These are phyloP conservation scores for Ustulina deusta DNA, from an alignment of 2,329 filamentous ascomycete species.

Conservation along the genomic window DNA sequence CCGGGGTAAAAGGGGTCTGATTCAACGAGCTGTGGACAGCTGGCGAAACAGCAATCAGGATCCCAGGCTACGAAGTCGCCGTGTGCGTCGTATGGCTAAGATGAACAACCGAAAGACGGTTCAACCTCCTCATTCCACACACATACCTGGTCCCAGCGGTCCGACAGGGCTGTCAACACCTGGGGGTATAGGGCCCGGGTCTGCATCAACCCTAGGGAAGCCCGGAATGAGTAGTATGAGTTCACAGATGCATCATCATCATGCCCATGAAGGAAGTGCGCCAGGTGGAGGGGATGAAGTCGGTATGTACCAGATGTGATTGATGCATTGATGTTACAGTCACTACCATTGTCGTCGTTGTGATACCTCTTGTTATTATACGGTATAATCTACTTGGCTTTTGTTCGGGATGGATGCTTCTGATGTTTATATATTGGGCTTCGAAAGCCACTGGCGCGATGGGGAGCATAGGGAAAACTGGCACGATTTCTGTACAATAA, in stretches of 20 bases:
- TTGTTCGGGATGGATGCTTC: constrained; percentile 48
- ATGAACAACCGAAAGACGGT: constrained; percentile 87
- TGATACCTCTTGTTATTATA: constrained; percentile 55
- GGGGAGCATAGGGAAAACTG: constrained; percentile 54
- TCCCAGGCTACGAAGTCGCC: constrained; percentile 86
- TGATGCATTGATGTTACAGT: constrained; percentile 59
- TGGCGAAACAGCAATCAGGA: constrained; percentile 99
- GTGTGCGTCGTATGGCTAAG: constrained; percentile 96
- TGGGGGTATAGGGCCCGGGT: constrained; percentile 70
- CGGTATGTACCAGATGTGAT: constrained; percentile 98
- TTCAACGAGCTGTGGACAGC: constrained; percentile 96
- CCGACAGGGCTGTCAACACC: constrained; percentile 74
- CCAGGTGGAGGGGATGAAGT: constrained; percentile 83
- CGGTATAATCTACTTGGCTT: constrained; percentile 49
- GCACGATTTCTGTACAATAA: constrained; percentile 69
- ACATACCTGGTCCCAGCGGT: constrained; percentile 76
- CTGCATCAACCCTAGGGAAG: constrained; percentile 70
- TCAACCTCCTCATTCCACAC: constrained; percentile 68
- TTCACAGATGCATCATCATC: constrained; percentile 78
- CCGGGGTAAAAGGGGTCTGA: constrained; percentile 92
- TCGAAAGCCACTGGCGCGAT: constrained; percentile 53
- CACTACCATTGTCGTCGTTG: constrained; percentile 50
- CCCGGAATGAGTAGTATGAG: constrained; percentile 76
- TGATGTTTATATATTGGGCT: constrained; percentile 54
- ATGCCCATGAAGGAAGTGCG: constrained; percentile 75